phyloP scores from a whole-genome alignment of 495 filamentous ascomycete species.

The Trichoderma parareesei region DNA sequence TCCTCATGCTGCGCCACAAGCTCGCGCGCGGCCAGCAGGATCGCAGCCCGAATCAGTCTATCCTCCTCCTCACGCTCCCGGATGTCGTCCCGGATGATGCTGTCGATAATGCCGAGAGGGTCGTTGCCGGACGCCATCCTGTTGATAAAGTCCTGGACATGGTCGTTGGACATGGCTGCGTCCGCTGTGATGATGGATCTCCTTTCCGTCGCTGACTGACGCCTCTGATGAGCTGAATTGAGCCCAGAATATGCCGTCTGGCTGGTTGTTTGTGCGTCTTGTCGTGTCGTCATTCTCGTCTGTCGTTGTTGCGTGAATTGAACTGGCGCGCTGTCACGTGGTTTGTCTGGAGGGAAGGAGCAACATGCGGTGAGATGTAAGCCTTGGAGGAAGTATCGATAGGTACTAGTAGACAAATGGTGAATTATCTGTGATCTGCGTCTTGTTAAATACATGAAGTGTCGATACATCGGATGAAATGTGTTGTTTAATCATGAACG shows the following conservation, averaged over 20 bases:
- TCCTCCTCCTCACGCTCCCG: constrained; percentile 28
- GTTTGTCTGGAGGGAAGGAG: neutral
- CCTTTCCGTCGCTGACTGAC: no score
- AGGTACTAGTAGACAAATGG: no score
- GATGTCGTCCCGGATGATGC: constrained; percentile 13
- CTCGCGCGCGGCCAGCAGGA: constrained; percentile 32
- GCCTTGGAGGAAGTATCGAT: no score
- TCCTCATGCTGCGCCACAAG: constrained; percentile 17
- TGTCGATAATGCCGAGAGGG: neutral
- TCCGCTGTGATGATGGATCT: no score
- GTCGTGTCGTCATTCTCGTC: neutral
- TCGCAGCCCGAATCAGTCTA: constrained; percentile 33
- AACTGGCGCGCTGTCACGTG: constrained; percentile 18
- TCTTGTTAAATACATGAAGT: no score
- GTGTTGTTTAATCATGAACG: no score
- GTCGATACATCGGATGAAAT: neutral
- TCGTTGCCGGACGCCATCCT: neutral
- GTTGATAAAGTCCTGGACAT: no score
- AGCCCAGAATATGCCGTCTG: no score
- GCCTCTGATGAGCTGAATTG: no score
- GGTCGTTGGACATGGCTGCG: no score
- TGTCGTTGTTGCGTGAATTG: neutral
- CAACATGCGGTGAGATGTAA: neutral
- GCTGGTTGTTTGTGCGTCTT: no score
- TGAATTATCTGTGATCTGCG: neutral